Conservation (phyloP, 495 filamentous ascomycete species). For the Lophium mytilinum region DNA sequence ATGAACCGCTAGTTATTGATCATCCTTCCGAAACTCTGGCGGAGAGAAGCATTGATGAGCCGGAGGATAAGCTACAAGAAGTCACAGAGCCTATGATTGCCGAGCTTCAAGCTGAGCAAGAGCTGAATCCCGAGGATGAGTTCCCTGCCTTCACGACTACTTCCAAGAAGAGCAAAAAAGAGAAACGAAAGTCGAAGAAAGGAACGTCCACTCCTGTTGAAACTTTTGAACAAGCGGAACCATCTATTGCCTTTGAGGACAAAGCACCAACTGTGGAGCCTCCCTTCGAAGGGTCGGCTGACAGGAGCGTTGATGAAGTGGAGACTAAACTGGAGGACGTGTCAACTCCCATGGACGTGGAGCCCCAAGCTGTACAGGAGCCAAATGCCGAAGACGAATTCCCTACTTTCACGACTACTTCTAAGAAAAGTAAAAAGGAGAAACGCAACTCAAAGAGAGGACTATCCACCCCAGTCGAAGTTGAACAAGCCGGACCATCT, state of each 20-base stretch:
- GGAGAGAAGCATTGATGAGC: no score
- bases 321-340: no score
- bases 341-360: no score
- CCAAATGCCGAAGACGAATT: neutral
- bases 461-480: neutral
- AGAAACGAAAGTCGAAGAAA: slow-evolving; percentile 19
- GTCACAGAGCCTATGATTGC: no score
- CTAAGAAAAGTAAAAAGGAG: slow-evolving; percentile 14
- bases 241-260: neutral
- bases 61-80: no score
- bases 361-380: neutral
- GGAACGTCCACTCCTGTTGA: neutral
- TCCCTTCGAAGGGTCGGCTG: no score
- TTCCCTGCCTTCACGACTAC: neutral
- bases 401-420: neutral
- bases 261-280: no score
- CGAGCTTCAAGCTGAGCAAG: neutral
- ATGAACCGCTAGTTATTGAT: no score
- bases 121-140: neutral
- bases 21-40: no score
- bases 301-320: no score
- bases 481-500: slow-evolving; percentile 3
- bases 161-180: slow-evolving; percentile 13
- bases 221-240: neutral
- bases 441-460: slow-evolving; percentile 16